phyloP scores from a whole-genome alignment of 305 asterid genomes.

The Fraxinus velutina region DNA sequence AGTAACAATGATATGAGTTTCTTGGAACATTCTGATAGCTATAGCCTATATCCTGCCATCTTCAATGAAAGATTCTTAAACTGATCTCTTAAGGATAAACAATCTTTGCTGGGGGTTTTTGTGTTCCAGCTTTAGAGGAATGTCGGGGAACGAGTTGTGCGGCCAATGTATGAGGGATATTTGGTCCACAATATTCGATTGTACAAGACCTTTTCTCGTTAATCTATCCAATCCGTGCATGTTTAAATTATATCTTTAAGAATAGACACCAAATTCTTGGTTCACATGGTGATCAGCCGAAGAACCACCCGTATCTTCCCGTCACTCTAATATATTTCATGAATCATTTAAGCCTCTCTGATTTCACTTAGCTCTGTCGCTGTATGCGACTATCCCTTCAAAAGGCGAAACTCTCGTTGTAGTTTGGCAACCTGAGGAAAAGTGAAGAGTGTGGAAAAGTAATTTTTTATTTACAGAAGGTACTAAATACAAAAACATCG shows the following conservation, averaged over 20 bases:
- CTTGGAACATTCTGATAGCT: constrained; percentile 51
- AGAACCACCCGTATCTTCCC: neutral
- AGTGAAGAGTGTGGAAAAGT: neutral
- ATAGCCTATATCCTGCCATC: constrained; percentile 32
- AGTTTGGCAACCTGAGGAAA: neutral
- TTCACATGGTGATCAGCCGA: neutral
- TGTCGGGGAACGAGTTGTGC: neutral
- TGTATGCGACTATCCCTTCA: neutral
- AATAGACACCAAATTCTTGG: neutral
- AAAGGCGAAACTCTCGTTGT: neutral
- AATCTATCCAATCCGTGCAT: neutral
- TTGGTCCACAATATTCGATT: neutral
- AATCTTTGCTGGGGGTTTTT: neutral
- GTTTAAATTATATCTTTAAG: too few relatives aligned
- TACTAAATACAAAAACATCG: neutral
- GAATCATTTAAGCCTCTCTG: neutral
- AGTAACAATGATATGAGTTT: constrained; percentile 79
- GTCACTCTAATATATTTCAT: neutral
- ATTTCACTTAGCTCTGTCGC: neutral
- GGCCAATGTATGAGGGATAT: neutral
- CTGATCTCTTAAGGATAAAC: constrained; percentile 16
- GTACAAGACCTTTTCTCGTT: neutral
- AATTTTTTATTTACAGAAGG: too few relatives aligned
- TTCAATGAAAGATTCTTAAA: constrained; percentile 25
- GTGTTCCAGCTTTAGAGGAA: neutral